Evolutionary conservation across 2,329 filamentous ascomycete genomes (phyloP), one percentile per base, ranked within the genome.

Genomic region (Cercospora sesami): DNA sequence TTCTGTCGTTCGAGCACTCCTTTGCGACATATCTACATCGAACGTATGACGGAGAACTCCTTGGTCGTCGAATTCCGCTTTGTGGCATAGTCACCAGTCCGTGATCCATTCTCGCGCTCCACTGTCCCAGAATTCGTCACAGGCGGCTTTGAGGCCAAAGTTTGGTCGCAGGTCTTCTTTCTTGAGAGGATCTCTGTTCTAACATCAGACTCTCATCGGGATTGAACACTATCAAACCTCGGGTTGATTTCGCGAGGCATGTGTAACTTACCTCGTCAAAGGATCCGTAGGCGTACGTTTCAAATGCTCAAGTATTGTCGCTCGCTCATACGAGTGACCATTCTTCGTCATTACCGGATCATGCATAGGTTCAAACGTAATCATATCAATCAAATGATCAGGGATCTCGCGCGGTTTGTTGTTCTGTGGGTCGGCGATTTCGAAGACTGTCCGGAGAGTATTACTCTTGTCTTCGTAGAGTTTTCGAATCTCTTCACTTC

Each of bases 321-420:
- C 86, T 51, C 94, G 87, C 78, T 98, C 95, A 78, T 97, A 99
- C 1, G 91, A 95, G 71, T 94, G 91, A 12, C 95, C 95, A 1
- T 91, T 94, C 75, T 91, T 93, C 1, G 92, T 94, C 2, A 84
- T 81, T 0, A 85, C 89, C 83, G 79, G 73, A 68, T 73, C 72
- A 48, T 76, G 74, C 73, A 78, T 78, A 6, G 76, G 76, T 64
- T 76, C 77, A 48, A 77, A 78, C 5, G 75, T 78, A 23, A 79
- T 77, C 68, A 91, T 90, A 76, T 94, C 91, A 53, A 94, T 85
- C 1, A 88, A 84, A 85, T 91, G 93, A 69, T 93, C 91, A 0
- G 92, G 92, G 0, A 93, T 89, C 73, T 88, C 85, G 28, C 87
- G 81, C 69, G 79, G 71, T 48, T 75, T 73, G 58, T 83, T 78